Conservation (phyloP, 805 yeast species). For the Wickerhamomyces ciferrii region DNA sequence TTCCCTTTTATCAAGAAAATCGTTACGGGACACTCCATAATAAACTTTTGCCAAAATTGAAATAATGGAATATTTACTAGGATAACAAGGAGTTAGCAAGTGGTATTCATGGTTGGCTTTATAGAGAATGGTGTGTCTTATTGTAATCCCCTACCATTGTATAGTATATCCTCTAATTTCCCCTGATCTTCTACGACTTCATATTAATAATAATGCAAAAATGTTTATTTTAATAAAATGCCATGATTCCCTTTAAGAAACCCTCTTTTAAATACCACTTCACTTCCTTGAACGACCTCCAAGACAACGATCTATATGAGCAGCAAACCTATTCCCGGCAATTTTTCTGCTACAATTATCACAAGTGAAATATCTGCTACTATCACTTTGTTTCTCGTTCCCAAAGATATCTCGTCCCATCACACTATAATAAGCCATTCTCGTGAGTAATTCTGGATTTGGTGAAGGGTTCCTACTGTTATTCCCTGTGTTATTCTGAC, state of each 20-base stretch:
- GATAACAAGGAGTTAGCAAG: too few species aligned
- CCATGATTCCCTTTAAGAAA: neutral
- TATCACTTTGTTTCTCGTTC: constrained; percentile 46
- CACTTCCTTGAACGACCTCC: constrained; percentile 57
- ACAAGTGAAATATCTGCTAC: constrained; percentile 65
- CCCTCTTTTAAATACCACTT: neutral
- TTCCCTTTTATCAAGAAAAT: neutral
- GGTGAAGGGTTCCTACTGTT: constrained; percentile 13
- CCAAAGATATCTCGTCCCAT: constrained; percentile 38
- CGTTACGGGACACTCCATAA: neutral
- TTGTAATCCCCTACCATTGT: too few species aligned
- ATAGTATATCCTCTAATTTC: too few species aligned
- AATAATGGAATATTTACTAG: too few species aligned
- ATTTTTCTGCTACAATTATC: constrained; percentile 79
- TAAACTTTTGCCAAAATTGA: neutral
- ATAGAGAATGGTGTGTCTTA: too few species aligned
- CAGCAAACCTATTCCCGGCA: constrained; percentile 90
- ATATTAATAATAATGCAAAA: too few species aligned
- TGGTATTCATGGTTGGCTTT: too few species aligned
- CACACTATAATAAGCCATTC: constrained; percentile 13
- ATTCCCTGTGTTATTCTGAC: neutral
- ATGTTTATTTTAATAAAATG: too few species aligned
- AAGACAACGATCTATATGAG: constrained; percentile 85
- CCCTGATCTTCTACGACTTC: too few species aligned
- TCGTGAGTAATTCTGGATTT: constrained; percentile 9